Percentiles rank a stretch among this genome's conserved stretches.
Conservation (phyloP, 768 basidiomycete species). For the Boletus rex-veris region DNA sequence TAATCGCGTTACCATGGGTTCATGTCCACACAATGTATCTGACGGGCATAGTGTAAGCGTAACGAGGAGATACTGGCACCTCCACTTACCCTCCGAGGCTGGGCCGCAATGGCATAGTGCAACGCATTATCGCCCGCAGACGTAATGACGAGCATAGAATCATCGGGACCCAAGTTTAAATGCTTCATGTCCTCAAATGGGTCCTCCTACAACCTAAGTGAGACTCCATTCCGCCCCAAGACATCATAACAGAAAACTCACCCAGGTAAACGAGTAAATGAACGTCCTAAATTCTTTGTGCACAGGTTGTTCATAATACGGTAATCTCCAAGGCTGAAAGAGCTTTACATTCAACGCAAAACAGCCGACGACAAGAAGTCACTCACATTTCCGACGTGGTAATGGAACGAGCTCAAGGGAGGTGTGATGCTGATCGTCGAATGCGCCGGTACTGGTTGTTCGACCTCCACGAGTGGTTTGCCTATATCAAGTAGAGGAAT, state of each 20-base stretch:
- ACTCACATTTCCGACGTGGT: slow-evolving; percentile 49
- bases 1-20: slow-evolving; percentile 49
- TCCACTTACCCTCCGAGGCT: slow-evolving; percentile 47
- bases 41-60: not conserved
- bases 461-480: slow-evolving; percentile 32
- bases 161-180: slow-evolving; percentile 53
- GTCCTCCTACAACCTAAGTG: slow-evolving; percentile 49
- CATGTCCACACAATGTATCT: slow-evolving; percentile 73
- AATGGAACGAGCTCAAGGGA: slow-evolving; percentile 61
- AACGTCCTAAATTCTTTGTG: slow-evolving; percentile 66
- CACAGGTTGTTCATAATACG: slow-evolving; percentile 64
- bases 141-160: slow-evolving; percentile 71
- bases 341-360: not conserved
- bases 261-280: slow-evolving; percentile 65
- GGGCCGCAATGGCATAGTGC: slow-evolving; percentile 69
- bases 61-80: not conserved
- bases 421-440: slow-evolving; percentile 48
- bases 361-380: not conserved
- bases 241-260: slow-evolving; percentile 17
- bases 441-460: slow-evolving; percentile 15
- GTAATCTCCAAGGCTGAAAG: slow-evolving; percentile 57
- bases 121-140: slow-evolving; percentile 79
- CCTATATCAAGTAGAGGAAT: slow-evolving; percentile 43
- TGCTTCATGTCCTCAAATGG: slow-evolving; percentile 69
- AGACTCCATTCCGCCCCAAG: not conserved